Conservation (phyloP, 768 basidiomycete genomes). For the Auricularia cornea region DNA sequence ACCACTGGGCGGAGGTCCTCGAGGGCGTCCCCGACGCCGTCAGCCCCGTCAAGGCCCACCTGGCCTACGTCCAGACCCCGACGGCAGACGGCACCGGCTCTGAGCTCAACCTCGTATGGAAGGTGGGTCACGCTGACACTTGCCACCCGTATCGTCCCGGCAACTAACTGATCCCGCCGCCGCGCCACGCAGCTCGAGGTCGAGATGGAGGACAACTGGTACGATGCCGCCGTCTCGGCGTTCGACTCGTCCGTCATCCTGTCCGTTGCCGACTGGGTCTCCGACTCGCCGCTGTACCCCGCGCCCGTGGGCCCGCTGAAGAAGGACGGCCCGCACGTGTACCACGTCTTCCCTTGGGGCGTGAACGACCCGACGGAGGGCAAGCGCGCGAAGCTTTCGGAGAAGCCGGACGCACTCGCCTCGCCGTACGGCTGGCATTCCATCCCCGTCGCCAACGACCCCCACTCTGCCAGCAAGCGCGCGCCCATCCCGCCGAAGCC, state of each 20-base stretch:
- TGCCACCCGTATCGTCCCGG: neutral
- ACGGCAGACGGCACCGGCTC: conserved; percentile 41
- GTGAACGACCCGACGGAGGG: conserved; percentile 77
- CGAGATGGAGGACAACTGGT: conserved; percentile 94
- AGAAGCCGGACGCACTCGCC: conserved; percentile 68
- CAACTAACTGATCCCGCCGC: neutral
- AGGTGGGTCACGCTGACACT: conserved; percentile 31
- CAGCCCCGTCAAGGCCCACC: conserved; percentile 68
- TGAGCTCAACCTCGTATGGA: conserved; percentile 74
- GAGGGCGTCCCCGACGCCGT: conserved; percentile 68
- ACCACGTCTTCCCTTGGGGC: conserved; percentile 74
- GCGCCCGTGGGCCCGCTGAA: conserved; percentile 26
- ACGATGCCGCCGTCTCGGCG: conserved; percentile 79
- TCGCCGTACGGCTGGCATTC: conserved; percentile 91
- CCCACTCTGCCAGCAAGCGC: conserved; percentile 28
- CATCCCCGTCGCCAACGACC: conserved; percentile 65
- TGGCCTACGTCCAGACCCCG: conserved; percentile 80
- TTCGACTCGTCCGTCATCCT: conserved; percentile 68
- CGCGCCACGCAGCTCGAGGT: conserved; percentile 58
- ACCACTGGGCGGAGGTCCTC: conserved; percentile 34
- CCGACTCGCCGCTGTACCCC: conserved; percentile 42
- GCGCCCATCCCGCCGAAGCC: conserved; percentile 18
- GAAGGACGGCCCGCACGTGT: conserved; percentile 27
- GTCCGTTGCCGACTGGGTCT: conserved; percentile 91
- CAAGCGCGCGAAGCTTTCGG: conserved; percentile 46